These are phyloP conservation scores for Fusarium poae DNA, from an alignment of 2,329 filamentous ascomycete genomes.

Conservation along the genomic window DNA sequence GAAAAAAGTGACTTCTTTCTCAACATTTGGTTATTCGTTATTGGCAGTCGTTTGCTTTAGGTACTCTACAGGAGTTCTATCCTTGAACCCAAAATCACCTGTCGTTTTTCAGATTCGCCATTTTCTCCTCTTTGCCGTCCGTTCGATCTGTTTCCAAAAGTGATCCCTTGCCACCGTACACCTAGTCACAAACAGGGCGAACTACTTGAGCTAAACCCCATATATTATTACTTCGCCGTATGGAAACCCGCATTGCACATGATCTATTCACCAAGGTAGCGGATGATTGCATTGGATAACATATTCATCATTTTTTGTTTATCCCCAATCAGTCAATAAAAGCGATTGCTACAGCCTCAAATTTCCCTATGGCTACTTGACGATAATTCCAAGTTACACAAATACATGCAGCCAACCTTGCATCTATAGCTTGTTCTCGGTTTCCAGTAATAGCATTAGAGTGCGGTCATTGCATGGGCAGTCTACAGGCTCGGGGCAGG, in stretches of 20 bases:
- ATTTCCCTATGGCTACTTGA: not conserved
- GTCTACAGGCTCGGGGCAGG: constrained; percentile 8
- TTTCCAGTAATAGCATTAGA: constrained; percentile 12
- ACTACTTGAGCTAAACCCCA: not conserved
- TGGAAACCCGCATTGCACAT: not conserved
- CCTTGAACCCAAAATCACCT: not conserved
- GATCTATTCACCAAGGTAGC: not conserved
- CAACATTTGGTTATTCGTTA: not conserved
- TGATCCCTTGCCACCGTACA: not conserved
- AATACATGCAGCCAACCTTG: constrained; percentile 22
- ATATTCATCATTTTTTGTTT: not conserved
- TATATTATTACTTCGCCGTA: not conserved
- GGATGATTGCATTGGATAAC: constrained; percentile 10
- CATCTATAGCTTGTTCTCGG: constrained; percentile 6
- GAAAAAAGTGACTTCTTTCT: not conserved
- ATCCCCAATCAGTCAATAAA: not conserved
- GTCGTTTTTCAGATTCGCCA: not conserved
- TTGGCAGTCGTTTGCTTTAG: not conserved
- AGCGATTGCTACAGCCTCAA: not conserved
- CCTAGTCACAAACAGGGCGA: not conserved
- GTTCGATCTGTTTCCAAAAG: too few relatives aligned
- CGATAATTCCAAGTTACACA: constrained; percentile 22
- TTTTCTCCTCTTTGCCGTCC: not conserved
- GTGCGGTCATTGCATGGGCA: constrained; percentile 12
- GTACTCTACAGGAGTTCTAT: not conserved